Evolutionary conservation across 179 eudicot genomes (phyloP), one percentile per base, ranked within the genome.

Genomic region (Pouteria campechiana): DNA sequence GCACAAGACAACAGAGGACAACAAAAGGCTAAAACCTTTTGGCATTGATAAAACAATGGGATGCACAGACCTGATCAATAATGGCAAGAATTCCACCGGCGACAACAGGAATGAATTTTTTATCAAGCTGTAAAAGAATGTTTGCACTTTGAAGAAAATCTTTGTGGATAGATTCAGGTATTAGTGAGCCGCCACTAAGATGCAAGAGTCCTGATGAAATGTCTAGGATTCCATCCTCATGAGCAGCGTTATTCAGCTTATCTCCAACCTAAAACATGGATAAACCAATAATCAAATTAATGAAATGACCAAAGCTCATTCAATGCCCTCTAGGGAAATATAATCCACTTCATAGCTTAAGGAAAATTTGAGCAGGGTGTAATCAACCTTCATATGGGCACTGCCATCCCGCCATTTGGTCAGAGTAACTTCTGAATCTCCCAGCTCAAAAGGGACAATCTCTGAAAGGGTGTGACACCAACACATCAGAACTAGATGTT

Each of bases 21-120:
- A n/a, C n/a, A n/a, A n/a, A n/a, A n/a, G n/a, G n/a, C n/a, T n/a
- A n/a, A n/a, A n/a, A n/a, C n/a, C n/a, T n/a, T n/a, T n/a, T n/a
- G n/a, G n/a, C n/a, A n/a, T n/a, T n/a, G n/a, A 14, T 22, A 43
- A 27, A 37, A 12, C 48, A 41, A 18, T 37, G 39, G 7, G 25
- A 39, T 28, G 14, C 42, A 17, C 60, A 42, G 34, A 90, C 99
- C 96, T 92, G 99, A 63, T 92, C 99, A 40, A 92, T 75, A 24
- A 92, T 51, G 33, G 92, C 83, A 50, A 92, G 77, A 35, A 68
- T 78, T 25, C 74, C 81, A 33, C 70, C 65, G 46, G 74, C 88
- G 61, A 92, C 85, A 54, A 87, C 74, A 17, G 99, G 81, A 67
- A 92, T 92, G 68, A 73, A 92, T 64, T 92, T 92, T 72, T 68